Evolutionary conservation across 2,329 filamentous ascomycete genomes (phyloP).

Genomic region (Pseudogymnoascus destructans): DNA sequence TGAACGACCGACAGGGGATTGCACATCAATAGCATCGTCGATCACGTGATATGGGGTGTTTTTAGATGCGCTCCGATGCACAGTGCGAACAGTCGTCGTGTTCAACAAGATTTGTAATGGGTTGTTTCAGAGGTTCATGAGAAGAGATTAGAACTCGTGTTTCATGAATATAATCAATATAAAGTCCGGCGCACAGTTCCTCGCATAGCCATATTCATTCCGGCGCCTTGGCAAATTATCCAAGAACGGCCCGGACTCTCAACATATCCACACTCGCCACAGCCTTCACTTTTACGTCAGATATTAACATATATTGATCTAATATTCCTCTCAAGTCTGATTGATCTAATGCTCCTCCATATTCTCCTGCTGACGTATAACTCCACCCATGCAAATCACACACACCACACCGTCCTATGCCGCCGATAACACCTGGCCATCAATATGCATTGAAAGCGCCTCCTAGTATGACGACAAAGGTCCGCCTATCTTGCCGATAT

Average conservation of each 20-base stretch:
- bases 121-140: background rate
- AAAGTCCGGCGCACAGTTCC: background rate
- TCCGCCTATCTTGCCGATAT: slow-evolving; percentile 4
- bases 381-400: background rate
- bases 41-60: background rate
- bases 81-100: background rate
- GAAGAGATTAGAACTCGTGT: background rate
- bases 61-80: background rate
- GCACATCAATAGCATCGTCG: slow-evolving; percentile 1
- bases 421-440: slow-evolving; percentile 3
- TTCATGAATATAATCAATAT: background rate
- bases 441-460: slow-evolving; percentile 4
- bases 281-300: background rate
- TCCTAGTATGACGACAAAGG: background rate
- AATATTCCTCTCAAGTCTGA: background rate
- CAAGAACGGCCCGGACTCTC: background rate
- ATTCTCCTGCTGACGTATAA: slow-evolving; percentile 3
- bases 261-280: background rate
- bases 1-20: background rate
- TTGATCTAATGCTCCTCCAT: slow-evolving; percentile 5
- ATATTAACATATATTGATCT: background rate
- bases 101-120: background rate
- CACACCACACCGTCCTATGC: background rate
- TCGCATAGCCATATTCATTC: background rate
- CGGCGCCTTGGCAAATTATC: background rate